phyloP scores from a whole-genome alignment of 2,329 filamentous ascomycete species.

The Paracoccidioides brasiliensis region DNA sequence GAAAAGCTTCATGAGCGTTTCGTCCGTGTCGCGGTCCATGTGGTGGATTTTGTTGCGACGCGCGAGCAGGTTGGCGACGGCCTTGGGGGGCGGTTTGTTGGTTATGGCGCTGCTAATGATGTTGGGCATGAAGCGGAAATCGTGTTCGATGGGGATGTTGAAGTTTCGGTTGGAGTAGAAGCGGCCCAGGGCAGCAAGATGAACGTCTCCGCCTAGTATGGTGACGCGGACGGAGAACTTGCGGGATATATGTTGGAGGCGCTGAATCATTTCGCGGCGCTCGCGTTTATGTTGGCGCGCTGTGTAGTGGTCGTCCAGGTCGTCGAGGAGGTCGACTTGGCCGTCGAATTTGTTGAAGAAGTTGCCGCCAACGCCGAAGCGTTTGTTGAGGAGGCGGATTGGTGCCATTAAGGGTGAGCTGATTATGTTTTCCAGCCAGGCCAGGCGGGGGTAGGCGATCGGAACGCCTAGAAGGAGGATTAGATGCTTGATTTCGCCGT shows the following conservation, averaged over 20 bases:
- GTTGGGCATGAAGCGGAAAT: constrained; percentile 52
- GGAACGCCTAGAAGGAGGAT: constrained; percentile 56
- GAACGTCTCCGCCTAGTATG: constrained; percentile 52
- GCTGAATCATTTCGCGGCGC: constrained; percentile 57
- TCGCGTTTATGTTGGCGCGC: constrained; percentile 83
- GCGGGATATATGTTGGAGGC: constrained; percentile 47
- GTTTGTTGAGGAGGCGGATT: constrained; percentile 76
- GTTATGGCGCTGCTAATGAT: constrained; percentile 53
- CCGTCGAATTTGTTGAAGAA: constrained; percentile 94
- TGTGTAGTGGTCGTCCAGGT: constrained; percentile 65
- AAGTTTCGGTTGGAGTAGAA: constrained; percentile 51
- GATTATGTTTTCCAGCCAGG: constrained; percentile 93
- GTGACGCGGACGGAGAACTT: constrained; percentile 45
- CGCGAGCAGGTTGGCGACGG: constrained; percentile 52
- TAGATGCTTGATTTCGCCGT: constrained; percentile 48
- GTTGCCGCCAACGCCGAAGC: constrained; percentile 72
- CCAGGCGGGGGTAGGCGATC: constrained; percentile 59
- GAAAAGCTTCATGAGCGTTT: constrained; percentile 51
- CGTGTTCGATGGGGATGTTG: constrained; percentile 42
- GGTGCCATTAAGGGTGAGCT: constrained; percentile 75
- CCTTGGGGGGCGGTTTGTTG: constrained; percentile 53
- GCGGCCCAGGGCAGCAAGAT: constrained; percentile 50
- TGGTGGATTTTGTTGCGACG: constrained; percentile 54
- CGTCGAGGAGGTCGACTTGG: constrained; percentile 50
- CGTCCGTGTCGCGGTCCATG: constrained; percentile 48